Conservation (phyloP, 345 rosid genomes). For the Heritiera littoralis region DNA sequence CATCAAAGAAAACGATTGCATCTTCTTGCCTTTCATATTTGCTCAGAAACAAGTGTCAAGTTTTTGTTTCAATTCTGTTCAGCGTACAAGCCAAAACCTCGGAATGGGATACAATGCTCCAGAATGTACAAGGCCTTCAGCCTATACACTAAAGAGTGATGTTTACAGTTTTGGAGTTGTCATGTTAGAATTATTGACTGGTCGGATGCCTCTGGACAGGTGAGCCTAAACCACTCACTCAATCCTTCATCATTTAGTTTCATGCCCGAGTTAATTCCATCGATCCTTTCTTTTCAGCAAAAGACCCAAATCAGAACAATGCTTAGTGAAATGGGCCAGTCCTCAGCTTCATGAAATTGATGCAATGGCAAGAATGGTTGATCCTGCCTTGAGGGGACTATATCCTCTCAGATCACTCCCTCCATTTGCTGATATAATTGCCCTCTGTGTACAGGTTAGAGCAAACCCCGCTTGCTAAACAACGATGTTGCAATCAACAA, state of each 20-base stretch:
- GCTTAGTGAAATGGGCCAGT: constrained; percentile 80
- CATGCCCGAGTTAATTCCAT: neutral
- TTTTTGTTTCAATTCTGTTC: neutral
- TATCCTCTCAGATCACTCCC: constrained; percentile 79
- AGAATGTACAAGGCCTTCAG: constrained; percentile 71
- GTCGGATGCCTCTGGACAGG: constrained; percentile 85
- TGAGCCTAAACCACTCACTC: constrained; percentile 17
- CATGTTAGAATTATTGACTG: constrained; percentile 86
- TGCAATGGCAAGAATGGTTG: constrained; percentile 70
- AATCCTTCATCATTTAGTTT: neutral
- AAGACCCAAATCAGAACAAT: constrained; percentile 69
- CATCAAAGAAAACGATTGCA: neutral
- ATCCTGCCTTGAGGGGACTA: constrained; percentile 92
- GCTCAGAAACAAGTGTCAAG: neutral
- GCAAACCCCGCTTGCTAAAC: neutral
- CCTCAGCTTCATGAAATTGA: constrained; percentile 72
- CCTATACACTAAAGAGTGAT: constrained; percentile 85
- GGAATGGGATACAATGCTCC: constrained; percentile 95
- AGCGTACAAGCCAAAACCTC: constrained; percentile 88
- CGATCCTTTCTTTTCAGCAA: constrained; percentile 36
- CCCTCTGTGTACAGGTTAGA: constrained; percentile 80
- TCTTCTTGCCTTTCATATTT: constrained; percentile 4
- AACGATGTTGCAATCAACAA: constrained; percentile 12
- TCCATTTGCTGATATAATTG: constrained; percentile 71
- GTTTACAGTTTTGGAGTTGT: constrained; percentile 94